Evolutionary conservation across 108 stramenopile species (phyloP), one percentile per base, ranked within the genome.

Genomic region (Nitzschia sp.): DNA sequence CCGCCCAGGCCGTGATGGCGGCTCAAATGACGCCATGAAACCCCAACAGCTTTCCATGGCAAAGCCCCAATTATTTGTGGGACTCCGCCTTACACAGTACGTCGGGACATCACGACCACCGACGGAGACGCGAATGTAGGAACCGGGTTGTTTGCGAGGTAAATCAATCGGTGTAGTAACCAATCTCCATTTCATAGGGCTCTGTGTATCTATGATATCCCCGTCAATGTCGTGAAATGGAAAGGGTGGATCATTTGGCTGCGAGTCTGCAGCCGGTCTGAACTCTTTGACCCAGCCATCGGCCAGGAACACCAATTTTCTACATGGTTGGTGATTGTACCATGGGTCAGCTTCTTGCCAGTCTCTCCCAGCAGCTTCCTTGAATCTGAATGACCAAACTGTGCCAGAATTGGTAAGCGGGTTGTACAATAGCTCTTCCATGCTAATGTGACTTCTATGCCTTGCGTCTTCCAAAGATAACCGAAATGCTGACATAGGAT

Each of bases 41-140:
- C 90, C 87, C 90, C 90, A 91, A 42, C 90, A 91, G 21, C 73
- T 75, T 51, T 91, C 90, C 72, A 91, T 80, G 34, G 86, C 74
- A 63, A 91, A 91, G 5, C 90, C 90, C 90, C 90, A 91, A 61
- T 91, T 88, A 10, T 82, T 80, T 39, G 80, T 88, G 11, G 84
- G 87, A 8, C 77, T 79, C 59, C 90, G 64, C 41, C 80, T 80
- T 6, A 86, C 75, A 40, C 80, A 78, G 59, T 91, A 87, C 7
- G 90, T 91, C 9, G 90, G 90, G 17, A 91, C 87, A 53, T 91
- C 90, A 10, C 87, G 76, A 0, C 86, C 86, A 10, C 72, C 84
- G 5, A 91, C 84, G 1, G 82, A 81, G 22, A 91, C 70, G n/a
- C 90, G 82, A 58, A 91, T 75, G 57, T 91, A 91, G 20, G 82